Base-by-base conservation (phyloP, 805 yeast genomes). In the Myxozyma geophila region DNA sequence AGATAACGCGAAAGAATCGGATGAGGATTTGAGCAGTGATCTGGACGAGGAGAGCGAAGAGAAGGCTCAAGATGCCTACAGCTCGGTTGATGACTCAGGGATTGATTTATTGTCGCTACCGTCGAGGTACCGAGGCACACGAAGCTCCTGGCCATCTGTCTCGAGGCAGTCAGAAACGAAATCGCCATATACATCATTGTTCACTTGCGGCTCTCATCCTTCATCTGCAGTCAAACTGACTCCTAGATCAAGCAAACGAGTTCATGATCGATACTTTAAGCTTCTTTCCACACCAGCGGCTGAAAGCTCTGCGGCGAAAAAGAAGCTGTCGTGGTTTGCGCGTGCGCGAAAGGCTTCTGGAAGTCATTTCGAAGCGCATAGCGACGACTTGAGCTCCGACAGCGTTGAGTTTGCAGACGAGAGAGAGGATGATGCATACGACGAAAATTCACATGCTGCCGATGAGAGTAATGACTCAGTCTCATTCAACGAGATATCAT, bases 261-360 rank as follows among this genome's bases (percentile, higher is more conserved):
- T 63, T 15, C 60, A 47, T 10, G 52, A 47, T 17, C 43, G 58
- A 28, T 63, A 43, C 44, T 59, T 63, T 36, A 63, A 60, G 23
- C 43, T 63, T n/a, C 40, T 59, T 2, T 59, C 67, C 3, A 63
- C 67, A 10, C 67, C 63, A 19, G 63, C 58, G 8, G 43, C 60
- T 13, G 49, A 17, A 17, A 43, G 19, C 9, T n/a, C 47, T 23
- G 39, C 23, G 12, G 15, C 44, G 10, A 49, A 9, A 7, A 13
- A 7, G 28, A 23, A n/a, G 33, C 19, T 5, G 28, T 49, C 46
- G 10, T 23, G 54, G 51, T 33, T 35, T 44, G 56, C 53, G 6
- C 39, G 40, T 1, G 53, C 40, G 17, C 39, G 53, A 23, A 33
- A 28, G 21, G 40, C 53, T n/a, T 8, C 40, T 33, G 40, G 17